Conservation (phyloP, 2,329 filamentous ascomycete species). For the Ceratocystis ficicola region DNA sequence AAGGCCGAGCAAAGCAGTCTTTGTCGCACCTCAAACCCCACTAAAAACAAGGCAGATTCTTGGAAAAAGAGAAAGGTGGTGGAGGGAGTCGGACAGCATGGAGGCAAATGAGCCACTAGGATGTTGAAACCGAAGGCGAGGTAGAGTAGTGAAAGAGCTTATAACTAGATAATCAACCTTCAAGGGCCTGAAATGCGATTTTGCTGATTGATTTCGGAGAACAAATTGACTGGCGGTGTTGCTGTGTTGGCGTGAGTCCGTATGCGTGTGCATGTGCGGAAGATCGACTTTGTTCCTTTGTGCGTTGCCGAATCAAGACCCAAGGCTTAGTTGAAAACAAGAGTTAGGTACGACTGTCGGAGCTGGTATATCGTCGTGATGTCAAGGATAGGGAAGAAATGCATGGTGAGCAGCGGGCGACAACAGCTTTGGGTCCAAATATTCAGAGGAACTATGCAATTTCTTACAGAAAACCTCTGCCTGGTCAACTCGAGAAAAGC, state of each 20-base stretch:
- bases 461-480: constrained; percentile 5
- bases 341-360: neutral
- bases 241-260: neutral
- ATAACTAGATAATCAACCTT: neutral
- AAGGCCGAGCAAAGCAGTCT: neutral
- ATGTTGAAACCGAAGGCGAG: neutral
- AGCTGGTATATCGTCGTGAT: constrained; percentile 2
- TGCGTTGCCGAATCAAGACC: neutral
- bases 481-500: neutral
- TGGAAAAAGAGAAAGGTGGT: neutral
- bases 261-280: constrained; percentile 2
- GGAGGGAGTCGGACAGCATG: neutral
- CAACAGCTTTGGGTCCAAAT: neutral
- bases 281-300: constrained; percentile 3
- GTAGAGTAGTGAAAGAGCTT: neutral
- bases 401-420: neutral
- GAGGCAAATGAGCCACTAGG: constrained; percentile 6
- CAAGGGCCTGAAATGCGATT: neutral
- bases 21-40: constrained; percentile 7
- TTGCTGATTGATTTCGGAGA: neutral
- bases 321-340: neutral
- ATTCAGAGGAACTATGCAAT: constrained; percentile 8
- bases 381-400: constrained; percentile 7
- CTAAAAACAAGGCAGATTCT: neutral
- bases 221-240: neutral